Conservation (phyloP, 169 alveolate genomes). For the Eimeria acervulina region DNA sequence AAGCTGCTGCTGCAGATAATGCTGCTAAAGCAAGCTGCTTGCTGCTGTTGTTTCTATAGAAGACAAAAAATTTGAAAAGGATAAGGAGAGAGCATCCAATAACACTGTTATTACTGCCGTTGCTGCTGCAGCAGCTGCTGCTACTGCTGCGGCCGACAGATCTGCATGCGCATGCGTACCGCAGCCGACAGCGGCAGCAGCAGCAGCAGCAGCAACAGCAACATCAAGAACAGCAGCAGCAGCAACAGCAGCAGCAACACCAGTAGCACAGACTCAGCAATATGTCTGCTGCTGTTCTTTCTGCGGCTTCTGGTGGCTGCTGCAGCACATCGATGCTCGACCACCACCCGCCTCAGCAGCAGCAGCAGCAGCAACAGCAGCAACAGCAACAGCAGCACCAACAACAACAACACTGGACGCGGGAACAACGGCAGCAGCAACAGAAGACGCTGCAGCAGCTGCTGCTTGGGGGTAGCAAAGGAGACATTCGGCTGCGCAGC, state of each 20-base stretch:
- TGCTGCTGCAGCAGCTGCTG: background rate
- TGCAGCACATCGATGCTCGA: background rate
- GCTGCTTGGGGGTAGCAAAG: background rate
- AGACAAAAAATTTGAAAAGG: background rate
- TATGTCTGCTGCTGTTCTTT: background rate
- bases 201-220: background rate
- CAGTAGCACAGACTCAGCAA: too few species aligned
- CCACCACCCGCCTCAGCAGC: background rate
- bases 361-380: background rate
- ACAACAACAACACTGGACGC: too few species aligned
- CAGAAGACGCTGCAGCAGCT: background rate
- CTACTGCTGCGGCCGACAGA: slow-evolving; percentile 12
- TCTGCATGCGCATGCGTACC: background rate
- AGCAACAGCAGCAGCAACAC: too few species aligned
- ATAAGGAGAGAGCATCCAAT: background rate
- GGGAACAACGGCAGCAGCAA: too few species aligned
- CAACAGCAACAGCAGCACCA: background rate
- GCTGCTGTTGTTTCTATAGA: background rate
- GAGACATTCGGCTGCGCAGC: background rate
- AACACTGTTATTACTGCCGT: background rate
- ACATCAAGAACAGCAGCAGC: too few species aligned
- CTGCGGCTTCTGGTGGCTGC: background rate
- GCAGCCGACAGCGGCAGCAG: background rate
- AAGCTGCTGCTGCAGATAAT: background rate
- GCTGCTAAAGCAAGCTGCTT: background rate